phyloP scores from a whole-genome alignment of 2,329 filamentous ascomycete genomes.

The Aureobasidium sp. region DNA sequence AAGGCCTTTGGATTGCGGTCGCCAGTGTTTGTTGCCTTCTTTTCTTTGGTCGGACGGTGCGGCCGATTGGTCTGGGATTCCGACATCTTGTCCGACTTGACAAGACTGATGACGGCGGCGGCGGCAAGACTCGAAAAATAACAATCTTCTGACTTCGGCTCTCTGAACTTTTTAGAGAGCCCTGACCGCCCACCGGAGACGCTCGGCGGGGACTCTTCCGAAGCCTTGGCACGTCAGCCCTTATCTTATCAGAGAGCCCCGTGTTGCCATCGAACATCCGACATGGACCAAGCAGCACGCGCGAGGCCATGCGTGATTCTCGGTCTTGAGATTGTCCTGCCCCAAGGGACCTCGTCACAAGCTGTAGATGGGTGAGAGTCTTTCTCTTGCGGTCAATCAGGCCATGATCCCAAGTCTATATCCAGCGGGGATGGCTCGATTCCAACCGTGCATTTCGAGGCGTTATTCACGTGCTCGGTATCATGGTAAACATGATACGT shows the following conservation, averaged over 20 bases:
- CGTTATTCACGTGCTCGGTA: conserved; percentile 12
- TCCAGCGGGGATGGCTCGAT: too few species aligned
- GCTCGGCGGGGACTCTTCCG: not conserved
- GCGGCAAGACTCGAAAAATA: conserved; percentile 16
- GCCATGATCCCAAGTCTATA: not conserved
- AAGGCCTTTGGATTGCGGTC: conserved; percentile 87
- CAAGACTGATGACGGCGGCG: not conserved
- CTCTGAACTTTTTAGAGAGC: conserved; percentile 8
- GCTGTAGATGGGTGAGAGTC: too few species aligned
- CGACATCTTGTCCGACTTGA: conserved; percentile 24
- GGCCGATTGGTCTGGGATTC: conserved; percentile 71
- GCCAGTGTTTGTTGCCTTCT: conserved; percentile 59
- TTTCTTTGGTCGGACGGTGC: conserved; percentile 82
- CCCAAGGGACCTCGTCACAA: not conserved
- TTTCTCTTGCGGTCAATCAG: not conserved
- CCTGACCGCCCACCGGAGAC: not conserved
- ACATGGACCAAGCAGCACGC: not conserved
- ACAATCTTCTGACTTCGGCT: not conserved
- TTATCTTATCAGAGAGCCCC: conserved; percentile 10
- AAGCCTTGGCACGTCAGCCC: not conserved
- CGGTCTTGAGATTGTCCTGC: not conserved
- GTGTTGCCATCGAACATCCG: not conserved
- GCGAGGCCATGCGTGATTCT: not conserved
- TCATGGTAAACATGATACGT: conserved; percentile 5
- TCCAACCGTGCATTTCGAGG: not conserved